Base-by-base conservation (phyloP, 176 grass and related monocot species). In the Cenchrus purpureus region DNA sequence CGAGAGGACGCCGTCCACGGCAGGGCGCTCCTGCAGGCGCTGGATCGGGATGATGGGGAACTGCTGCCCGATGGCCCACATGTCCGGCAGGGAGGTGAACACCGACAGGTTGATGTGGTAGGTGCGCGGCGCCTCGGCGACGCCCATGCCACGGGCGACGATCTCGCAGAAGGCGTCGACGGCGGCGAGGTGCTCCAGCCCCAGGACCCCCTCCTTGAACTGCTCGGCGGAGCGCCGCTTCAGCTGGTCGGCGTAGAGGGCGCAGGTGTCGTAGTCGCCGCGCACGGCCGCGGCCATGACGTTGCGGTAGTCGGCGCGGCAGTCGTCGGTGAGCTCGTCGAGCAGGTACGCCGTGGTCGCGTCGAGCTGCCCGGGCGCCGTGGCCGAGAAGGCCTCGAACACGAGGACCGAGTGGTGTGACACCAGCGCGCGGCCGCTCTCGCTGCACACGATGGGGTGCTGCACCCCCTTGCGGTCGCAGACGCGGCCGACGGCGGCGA, bases 371-470 rank as follows among this genome's bases (percentile, higher is more conserved):
- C 67, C 83, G 0, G 87, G 77, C 31, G 77, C 66, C 53, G 79
- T 73, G 16, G 84, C 87, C 0, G 92, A 98, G 76, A 98, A 88
- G 69, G 95, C 92, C 82, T 98, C 95, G 79, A 98, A 98, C 14
- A 98, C 88, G 2, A 98, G 89, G 60, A 98, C 95, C 0, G 95
- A 98, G 79, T 98, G 95, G 91, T 98, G 95, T 3, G 95, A 98
- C 83, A 98, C 95, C 72, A 98, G 88, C 22, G 95, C 95, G 29
- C 95, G 92, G 37, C 95, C 95, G 67, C 92, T 95, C 79, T 98
- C 95, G 79, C 95, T 98, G 92, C 95, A 98, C 71, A 98, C 77
- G 73, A 95, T 74, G 12, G 95, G 95, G 70, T 98, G 95, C 50
- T 12, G n/a, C 22, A 98, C 89, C 0, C 77, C 87, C 87, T 87